Evolutionary conservation across 768 basidiomycete species (phyloP).

Genomic region (Trametes elegans): DNA sequence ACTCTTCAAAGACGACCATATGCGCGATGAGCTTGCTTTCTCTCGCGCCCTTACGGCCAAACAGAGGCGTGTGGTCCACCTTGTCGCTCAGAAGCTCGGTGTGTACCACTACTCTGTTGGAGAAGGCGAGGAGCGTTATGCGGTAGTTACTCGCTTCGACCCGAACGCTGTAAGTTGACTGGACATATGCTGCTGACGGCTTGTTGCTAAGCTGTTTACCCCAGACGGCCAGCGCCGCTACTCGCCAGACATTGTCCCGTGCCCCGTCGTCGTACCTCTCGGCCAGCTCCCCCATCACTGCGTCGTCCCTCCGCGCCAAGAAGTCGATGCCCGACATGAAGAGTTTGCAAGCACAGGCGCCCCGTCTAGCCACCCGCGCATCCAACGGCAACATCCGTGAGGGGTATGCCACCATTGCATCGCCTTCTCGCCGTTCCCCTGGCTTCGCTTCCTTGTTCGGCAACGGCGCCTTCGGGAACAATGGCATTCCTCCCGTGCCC

Average conservation of each 20-base stretch:
- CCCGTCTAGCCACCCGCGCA: slow-evolving; percentile 73
- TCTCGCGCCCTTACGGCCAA: slow-evolving; percentile 82
- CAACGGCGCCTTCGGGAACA: slow-evolving; percentile 39
- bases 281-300: slow-evolving; percentile 46
- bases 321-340: slow-evolving; percentile 99
- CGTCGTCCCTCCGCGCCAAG: slow-evolving; percentile 75
- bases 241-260: slow-evolving; percentile 71
- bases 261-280: slow-evolving; percentile 80
- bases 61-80: slow-evolving; percentile 89
- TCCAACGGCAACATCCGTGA: slow-evolving; percentile 88
- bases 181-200: slow-evolving; percentile 7
- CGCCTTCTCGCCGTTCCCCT: slow-evolving; percentile 76
- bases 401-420: slow-evolving; percentile 84
- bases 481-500: slow-evolving; percentile 73
- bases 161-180: slow-evolving; percentile 64
- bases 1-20: slow-evolving; percentile 95
- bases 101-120: slow-evolving; percentile 94
- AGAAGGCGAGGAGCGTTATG: slow-evolving; percentile 89
- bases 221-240: slow-evolving; percentile 47
- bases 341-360: slow-evolving; percentile 75
- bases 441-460: slow-evolving; percentile 73
- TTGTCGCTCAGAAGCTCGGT: slow-evolving; percentile 94
- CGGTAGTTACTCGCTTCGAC: slow-evolving; percentile 90
- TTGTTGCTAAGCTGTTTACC: not conserved
- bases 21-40: slow-evolving; percentile 97